Conservation (phyloP, 805 yeast genomes). For the Barnettozyma populi region DNA sequence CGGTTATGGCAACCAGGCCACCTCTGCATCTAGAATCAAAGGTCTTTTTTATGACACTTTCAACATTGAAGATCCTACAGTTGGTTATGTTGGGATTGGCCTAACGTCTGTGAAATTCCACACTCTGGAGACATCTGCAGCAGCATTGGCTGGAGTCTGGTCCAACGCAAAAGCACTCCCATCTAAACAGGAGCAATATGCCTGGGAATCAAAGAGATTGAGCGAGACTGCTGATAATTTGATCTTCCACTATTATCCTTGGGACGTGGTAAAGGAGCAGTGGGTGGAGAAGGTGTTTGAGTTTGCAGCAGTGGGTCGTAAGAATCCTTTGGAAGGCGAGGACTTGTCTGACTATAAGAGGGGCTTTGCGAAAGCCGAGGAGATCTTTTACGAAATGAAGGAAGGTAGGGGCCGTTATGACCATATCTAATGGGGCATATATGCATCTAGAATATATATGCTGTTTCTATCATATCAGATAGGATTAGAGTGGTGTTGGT, state of each 20-base stretch:
- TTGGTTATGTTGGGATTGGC: slow-evolving; percentile 35
- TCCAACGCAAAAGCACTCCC: slow-evolving; percentile 39
- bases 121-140: slow-evolving; percentile 42
- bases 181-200: slow-evolving; percentile 31
- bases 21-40: slow-evolving; percentile 27
- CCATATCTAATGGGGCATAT: background rate
- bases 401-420: slow-evolving; percentile 5
- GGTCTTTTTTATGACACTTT: slow-evolving; percentile 42
- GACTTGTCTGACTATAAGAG: slow-evolving; percentile 4
- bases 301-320: slow-evolving; percentile 26
- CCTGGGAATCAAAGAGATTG: slow-evolving; percentile 28
- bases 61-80: slow-evolving; percentile 38
- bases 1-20: slow-evolving; percentile 9
- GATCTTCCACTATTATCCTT: slow-evolving; percentile 31
- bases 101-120: slow-evolving; percentile 41
- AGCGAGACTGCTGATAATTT: slow-evolving; percentile 19
- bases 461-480: too few species aligned
- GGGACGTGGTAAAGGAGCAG: slow-evolving; percentile 21
- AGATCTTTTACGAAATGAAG: slow-evolving; percentile 9
- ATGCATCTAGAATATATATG: background rate
- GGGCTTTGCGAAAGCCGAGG: slow-evolving; percentile 11
- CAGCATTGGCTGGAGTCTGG: slow-evolving; percentile 52
- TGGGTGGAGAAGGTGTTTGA: slow-evolving; percentile 24
- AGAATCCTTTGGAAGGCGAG: slow-evolving; percentile 26
- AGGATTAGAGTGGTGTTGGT: too few species aligned